Evolutionary conservation across 495 filamentous ascomycete genomes (phyloP).

Genomic region (Penicillium bovifimosum): DNA sequence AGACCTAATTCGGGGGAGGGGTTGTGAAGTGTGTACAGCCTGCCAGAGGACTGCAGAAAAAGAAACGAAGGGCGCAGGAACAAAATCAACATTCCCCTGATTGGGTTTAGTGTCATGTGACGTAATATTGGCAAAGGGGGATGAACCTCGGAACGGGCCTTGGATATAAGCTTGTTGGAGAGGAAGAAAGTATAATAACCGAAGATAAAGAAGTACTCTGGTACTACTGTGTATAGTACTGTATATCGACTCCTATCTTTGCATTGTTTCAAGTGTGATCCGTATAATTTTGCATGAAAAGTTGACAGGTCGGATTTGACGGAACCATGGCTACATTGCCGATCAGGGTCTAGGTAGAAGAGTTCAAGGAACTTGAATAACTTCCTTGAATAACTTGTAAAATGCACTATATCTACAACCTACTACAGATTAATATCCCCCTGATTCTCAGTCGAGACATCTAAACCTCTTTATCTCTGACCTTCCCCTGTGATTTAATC

Average conservation of each 20-base stretch:
- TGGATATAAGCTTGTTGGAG: no score
- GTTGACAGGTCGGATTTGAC: conserved; percentile 4
- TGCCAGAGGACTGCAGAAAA: conserved; percentile 28
- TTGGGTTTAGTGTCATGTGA: conserved; percentile 26
- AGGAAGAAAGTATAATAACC: not conserved
- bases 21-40: conserved; percentile 3
- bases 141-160: not conserved
- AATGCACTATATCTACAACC: no score
- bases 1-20: conserved; percentile 2
- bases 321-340: conserved; percentile 7
- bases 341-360: conserved; percentile 8
- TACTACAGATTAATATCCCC: no score
- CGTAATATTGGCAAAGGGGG: conserved; percentile 14
- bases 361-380: no score
- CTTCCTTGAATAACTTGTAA: no score
- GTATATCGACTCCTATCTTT: no score
- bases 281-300: not conserved
- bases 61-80: conserved; percentile 18
- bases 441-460: no score
- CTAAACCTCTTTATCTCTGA: not conserved
- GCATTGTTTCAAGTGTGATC: not conserved
- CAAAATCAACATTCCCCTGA: conserved; percentile 27
- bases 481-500: not conserved
- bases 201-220: not conserved
- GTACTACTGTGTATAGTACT: no score